Evolutionary conservation across 106 monocot genomes (phyloP).

Genomic region (Hemerocallis citrina): DNA sequence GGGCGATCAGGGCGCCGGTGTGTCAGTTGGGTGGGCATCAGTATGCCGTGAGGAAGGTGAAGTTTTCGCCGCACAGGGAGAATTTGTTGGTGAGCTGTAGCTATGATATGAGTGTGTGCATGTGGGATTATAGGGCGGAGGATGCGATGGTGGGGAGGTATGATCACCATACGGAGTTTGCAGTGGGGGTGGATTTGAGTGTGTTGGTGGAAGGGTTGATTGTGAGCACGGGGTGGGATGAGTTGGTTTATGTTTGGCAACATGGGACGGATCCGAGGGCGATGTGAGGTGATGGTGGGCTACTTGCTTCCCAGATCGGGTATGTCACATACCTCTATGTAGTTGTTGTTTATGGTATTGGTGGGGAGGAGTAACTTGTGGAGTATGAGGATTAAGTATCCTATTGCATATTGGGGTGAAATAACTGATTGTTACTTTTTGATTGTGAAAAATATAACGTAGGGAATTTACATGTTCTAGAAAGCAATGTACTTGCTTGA

Average conservation of each 20-base stretch:
- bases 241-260: slow-evolving; percentile 89
- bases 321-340: no score
- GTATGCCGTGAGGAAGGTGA: slow-evolving; percentile 68
- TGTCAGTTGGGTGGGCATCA: slow-evolving; percentile 70
- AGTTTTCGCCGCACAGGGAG: slow-evolving; percentile 81
- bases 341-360: no score
- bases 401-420: no score
- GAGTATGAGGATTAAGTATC: no score
- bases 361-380: no score
- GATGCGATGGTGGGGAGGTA: slow-evolving; percentile 55
- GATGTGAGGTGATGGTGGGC: neutral
- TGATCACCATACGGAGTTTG: slow-evolving; percentile 89
- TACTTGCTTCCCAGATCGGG: no score
- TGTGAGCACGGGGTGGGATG: slow-evolving; percentile 91
- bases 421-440: no score
- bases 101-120: slow-evolving; percentile 85
- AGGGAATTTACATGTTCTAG: no score
- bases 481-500: no score
- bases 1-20: slow-evolving; percentile 46
- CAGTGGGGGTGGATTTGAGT: slow-evolving; percentile 77
- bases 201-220: slow-evolving; percentile 92
- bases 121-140: slow-evolving; percentile 80
- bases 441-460: no score
- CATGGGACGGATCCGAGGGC: slow-evolving; percentile 77
- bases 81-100: slow-evolving; percentile 65